Base-by-base conservation (phyloP, 2,329 filamentous ascomycete genomes). In the Penicillium fuscoglaucum region DNA sequence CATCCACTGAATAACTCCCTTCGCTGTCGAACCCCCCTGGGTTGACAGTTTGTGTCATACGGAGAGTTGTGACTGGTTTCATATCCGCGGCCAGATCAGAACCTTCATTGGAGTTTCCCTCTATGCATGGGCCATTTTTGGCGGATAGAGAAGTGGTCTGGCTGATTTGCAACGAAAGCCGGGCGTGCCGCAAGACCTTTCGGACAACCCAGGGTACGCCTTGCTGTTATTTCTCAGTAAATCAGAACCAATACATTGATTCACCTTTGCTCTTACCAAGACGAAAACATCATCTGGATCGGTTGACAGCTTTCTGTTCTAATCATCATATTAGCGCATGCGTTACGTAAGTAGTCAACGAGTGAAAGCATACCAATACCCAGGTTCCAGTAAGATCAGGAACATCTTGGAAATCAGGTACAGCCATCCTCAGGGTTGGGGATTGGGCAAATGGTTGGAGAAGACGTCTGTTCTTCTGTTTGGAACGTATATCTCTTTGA, bases 251-350 rank as follows among this genome's bases (percentile, higher is more conserved):
- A 6, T 1, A 21, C 19, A 6, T 37, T 3, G 12, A 17, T 21
- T 13, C 10, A 9, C 6, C 1, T 17, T 17, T 7, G 2, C 28
- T 10, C 52, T 33, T 65, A 63, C 62, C 59, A 65, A 19, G 8
- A 45, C 50, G 28, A 66, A 62, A 1, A 66, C 46, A 6, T 54
- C 46, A 46, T 65, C 64, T 5, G 63, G 61, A 28, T 66, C 63
- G 40, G 60, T 59, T 2, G 64, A 66, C 2, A 65, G 21, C 26
- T 60, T 57, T 40, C 59, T 58, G 35, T 66, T 64, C 63, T 66
- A 43, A 8, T 29, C 10, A n/a, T 24, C 17, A 15, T 37, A 9
- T 19, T 49, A 47, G n/a, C 2, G 8, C 31, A 24, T 19, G 15
- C 28, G 7, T 12, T 4, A 46, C 6, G 2, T 5, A 13, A n/a